Conservation (phyloP, 2,329 filamentous ascomycete species). For the Pestalotiopsis sp. region DNA sequence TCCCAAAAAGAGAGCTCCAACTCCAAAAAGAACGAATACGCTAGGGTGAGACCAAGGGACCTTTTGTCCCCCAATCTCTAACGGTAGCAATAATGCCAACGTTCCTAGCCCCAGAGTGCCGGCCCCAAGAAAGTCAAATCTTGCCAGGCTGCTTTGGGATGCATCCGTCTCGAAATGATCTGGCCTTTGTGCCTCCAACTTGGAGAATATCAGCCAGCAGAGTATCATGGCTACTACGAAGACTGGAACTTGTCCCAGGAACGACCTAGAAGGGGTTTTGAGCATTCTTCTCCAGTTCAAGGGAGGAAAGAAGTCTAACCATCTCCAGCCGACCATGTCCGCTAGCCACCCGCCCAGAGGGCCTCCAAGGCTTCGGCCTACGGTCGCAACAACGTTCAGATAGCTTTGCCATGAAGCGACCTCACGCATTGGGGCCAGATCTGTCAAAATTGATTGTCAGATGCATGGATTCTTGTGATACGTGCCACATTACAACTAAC, state of each 20-base stretch:
- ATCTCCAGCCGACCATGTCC: constrained; percentile 68
- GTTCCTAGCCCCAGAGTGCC: background rate
- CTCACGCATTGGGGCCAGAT: constrained; percentile 53
- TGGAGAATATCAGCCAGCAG: constrained; percentile 34
- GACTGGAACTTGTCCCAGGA: constrained; percentile 59
- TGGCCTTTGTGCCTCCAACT: background rate
- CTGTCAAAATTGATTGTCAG: constrained; percentile 25
- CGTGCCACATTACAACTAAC: background rate
- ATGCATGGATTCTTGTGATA: background rate
- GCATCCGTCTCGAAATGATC: background rate
- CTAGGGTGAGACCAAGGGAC: background rate
- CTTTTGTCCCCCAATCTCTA: background rate
- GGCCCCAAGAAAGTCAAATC: background rate
- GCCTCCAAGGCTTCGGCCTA: constrained; percentile 53
- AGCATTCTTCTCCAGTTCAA: background rate
- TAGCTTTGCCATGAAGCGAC: constrained; percentile 57
- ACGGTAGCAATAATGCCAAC: background rate
- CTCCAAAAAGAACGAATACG: background rate
- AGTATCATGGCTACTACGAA: constrained; percentile 49
- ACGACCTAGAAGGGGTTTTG: constrained; percentile 45
- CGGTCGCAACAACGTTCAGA: constrained; percentile 53
- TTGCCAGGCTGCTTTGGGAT: background rate
- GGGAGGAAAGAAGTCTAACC: background rate
- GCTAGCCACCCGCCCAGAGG: constrained; percentile 63
- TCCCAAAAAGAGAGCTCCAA: background rate